Evolutionary conservation across 2,329 filamentous ascomycete genomes (phyloP), one percentile per base, ranked within the genome.

Genomic region (Colletotrichum sp.): DNA sequence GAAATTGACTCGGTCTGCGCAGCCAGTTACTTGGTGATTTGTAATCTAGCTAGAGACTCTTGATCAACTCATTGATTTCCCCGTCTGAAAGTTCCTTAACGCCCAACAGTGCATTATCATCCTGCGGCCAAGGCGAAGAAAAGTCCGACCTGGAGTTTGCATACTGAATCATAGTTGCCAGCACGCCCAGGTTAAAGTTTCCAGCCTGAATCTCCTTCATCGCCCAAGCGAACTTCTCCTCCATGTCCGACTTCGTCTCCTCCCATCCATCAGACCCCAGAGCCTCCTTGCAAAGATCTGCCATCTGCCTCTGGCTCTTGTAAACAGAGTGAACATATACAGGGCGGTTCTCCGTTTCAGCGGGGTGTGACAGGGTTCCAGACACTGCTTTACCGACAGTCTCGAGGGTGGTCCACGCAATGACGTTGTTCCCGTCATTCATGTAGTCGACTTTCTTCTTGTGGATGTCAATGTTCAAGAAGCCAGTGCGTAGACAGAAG

Each of bases 311-410:
- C 66, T 80, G 79, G 60, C 78, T 79, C 73, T 77, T 79, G 21
- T 72, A 24, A 26, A 78, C 65, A 2, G 77, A 77, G 21, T 80
- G 77, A 7, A 82, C 73, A 30, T 78, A 79, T 6, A 81, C 77
- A 5, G 70, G 48, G 16, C 78, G 73, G 77, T 83, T 83, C 70
- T 78, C 77, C 6, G 81, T 82, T 76, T 80, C 79, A 36, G 78
- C 79, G 1, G 78, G 79, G 38, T 80, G 78, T 15, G 61, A 36
- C 6, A 84, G 78, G 4, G 81, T 76, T 4, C 76, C 77, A 3
- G 78, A 80, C 2, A 82, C 78, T 8, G 80, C 81, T 8, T 77
- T 77, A 4, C 78, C 82, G 36, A 82, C 73, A 30, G 73, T 76
- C 24, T 76, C 48, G 34, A 82, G 78, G n/a, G 76, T 81, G 4